Conservation (phyloP, 805 yeast species). For the Saturnispora sanitii region DNA sequence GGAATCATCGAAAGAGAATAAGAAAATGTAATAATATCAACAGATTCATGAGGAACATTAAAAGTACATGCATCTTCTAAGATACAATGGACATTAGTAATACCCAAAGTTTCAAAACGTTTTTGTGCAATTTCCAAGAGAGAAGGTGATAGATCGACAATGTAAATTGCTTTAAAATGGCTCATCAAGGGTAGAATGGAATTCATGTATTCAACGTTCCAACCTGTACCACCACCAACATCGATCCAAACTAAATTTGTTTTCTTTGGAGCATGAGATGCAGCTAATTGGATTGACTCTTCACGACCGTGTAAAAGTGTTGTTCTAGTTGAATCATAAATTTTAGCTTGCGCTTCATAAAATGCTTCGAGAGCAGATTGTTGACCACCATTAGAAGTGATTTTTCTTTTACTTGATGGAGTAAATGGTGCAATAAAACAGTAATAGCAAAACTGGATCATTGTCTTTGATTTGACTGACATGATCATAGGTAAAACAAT, state of each 20-base stretch:
- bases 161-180: slow-evolving; percentile 54
- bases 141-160: slow-evolving; percentile 71
- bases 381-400: slow-evolving; percentile 32
- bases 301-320: slow-evolving; percentile 62
- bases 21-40: slow-evolving; percentile 71
- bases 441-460: slow-evolving; percentile 31
- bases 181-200: slow-evolving; percentile 35
- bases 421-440: slow-evolving; percentile 55
- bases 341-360: slow-evolving; percentile 66
- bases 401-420: slow-evolving; percentile 23
- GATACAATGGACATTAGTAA: slow-evolving; percentile 54
- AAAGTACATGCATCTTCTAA: slow-evolving; percentile 73
- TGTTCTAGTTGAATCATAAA: slow-evolving; percentile 65
- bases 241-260: slow-evolving; percentile 59
- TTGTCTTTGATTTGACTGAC: slow-evolving; percentile 14
- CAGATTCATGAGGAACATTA: slow-evolving; percentile 38
- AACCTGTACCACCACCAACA: slow-evolving; percentile 83
- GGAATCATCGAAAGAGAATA: slow-evolving; percentile 84
- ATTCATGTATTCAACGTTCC: slow-evolving; percentile 71
- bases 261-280: slow-evolving; percentile 39
- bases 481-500: slow-evolving; percentile 7
- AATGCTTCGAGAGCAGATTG: slow-evolving; percentile 58
- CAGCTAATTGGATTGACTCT: slow-evolving; percentile 49
- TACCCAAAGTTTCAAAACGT: slow-evolving; percentile 39
- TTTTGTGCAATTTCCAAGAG: slow-evolving; percentile 61